Conservation (phyloP, 352 stramenopile species). For the Globisporangium parvum region DNA sequence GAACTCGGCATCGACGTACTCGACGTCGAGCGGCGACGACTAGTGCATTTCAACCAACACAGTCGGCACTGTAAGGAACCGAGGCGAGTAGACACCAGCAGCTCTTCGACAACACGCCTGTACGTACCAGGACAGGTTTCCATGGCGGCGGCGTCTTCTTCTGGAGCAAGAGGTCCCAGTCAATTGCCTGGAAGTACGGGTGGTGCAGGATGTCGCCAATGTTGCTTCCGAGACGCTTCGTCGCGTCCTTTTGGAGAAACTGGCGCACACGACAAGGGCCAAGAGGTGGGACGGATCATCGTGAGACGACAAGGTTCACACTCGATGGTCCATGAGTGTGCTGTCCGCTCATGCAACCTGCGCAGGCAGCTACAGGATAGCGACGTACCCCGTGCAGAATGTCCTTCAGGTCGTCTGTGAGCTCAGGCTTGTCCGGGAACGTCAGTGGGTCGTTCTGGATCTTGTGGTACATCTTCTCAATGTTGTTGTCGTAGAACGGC, state of each 20-base stretch:
- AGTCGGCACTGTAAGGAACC: background rate
- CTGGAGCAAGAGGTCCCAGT: slow-evolving; percentile 83
- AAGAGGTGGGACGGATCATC: no score
- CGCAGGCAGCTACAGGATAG: no score
- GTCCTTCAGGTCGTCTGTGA: slow-evolving; percentile 70
- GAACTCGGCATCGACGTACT: slow-evolving; percentile 85
- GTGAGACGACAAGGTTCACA: no score
- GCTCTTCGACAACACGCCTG: background rate
- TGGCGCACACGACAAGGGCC: slow-evolving; percentile 8
- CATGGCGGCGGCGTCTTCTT: slow-evolving; percentile 82
- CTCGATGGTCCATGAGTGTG: no score
- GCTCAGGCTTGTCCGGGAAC: slow-evolving; percentile 71
- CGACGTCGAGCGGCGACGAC: slow-evolving; percentile 76
- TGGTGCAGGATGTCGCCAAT: slow-evolving; percentile 85
- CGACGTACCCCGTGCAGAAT: slow-evolving; percentile 58
- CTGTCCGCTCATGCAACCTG: no score
- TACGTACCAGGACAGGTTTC: slow-evolving; percentile 67
- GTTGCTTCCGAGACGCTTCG: slow-evolving; percentile 81
- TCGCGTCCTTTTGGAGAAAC: slow-evolving; percentile 85
- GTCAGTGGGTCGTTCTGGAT: slow-evolving; percentile 84
- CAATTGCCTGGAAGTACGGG: slow-evolving; percentile 69
- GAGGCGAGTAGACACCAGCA: background rate
- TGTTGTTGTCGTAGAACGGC: slow-evolving; percentile 92
- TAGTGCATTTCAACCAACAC: slow-evolving; percentile 4
- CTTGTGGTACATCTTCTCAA: slow-evolving; percentile 92